Base-by-base conservation (phyloP, 371 early-diverging fungal species). In the Choanephora cucurbitarum region DNA sequence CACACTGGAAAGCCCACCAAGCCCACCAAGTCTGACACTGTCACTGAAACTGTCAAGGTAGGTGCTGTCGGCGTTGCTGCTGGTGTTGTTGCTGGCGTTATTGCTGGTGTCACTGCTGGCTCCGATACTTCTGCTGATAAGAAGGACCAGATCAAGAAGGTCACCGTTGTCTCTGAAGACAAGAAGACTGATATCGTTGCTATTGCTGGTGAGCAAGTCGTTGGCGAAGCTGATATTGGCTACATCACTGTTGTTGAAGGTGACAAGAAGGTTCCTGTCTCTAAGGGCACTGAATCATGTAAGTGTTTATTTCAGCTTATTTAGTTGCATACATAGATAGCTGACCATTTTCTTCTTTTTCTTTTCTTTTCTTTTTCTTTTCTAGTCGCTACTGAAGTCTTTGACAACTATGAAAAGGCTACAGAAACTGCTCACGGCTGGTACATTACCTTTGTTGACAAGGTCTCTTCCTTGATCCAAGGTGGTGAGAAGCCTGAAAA, bases 211-310 rank as follows among this genome's bases (percentile, higher is more conserved):
- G 31, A 40, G n/a, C 19, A 41, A 21, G 58, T 21, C 15, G 41
- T 47, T 34, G 55, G 45, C 21, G 54, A 17, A 43, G 34, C 28
- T 44, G 49, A 6, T 34, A 40, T 18, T 47, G 37, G 43, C 2
- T 21, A 42, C 9, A 43, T 31, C 34, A 31, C 33, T 8, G 17
- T 18, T 21, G 19, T 31, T 11, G n/a, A 31, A 44, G 40, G 39
- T 9, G 33, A 40, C 10, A 41, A 50, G 17, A 31, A 46, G 44
- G 52, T 51, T 40, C 23, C 19, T 22, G 49, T 56, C 28, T 32
- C 49, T 0, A 56, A 44, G 33, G 57, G 45, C 15, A 47, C 21
- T 21, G n/a, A 23, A 23, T 23, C 45, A 40, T 46, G 55, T 55
- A 55, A 23, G 33, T 34, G 28, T 28, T 28, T 28, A 28, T 28